These are phyloP conservation scores for Mycena albidolilacea DNA, from an alignment of 768 basidiomycete genomes.

Conservation along the genomic window DNA sequence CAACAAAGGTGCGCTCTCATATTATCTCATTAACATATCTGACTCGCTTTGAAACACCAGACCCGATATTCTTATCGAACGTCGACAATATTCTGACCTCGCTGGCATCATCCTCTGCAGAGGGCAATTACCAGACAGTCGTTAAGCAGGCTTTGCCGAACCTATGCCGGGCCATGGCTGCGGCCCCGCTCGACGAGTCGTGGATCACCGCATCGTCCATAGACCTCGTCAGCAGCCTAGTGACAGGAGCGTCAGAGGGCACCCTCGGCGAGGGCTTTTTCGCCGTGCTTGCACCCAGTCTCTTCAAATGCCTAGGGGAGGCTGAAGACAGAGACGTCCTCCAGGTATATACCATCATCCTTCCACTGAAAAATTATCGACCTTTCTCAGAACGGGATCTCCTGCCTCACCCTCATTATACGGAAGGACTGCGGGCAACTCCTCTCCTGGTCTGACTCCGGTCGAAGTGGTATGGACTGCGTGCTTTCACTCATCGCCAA, in stretches of 20 bases:
- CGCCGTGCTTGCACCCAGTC: constrained; percentile 75
- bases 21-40: constrained; percentile 2
- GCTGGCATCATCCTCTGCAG: constrained; percentile 72
- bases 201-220: constrained; percentile 87
- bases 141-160: constrained; percentile 81
- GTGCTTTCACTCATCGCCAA: constrained; percentile 84
- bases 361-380: neutral
- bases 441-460: constrained; percentile 79
- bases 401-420: constrained; percentile 85
- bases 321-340: constrained; percentile 91
- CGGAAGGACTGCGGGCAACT: constrained; percentile 91
- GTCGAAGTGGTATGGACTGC: constrained; percentile 82
- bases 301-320: constrained; percentile 77
- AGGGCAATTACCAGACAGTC: constrained; percentile 79
- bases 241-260: constrained; percentile 72
- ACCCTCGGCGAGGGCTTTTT: constrained; percentile 90
- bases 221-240: constrained; percentile 82
- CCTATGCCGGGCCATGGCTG: constrained; percentile 75
- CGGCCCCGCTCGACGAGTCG: constrained; percentile 72
- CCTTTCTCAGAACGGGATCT: constrained; percentile 79
- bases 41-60: constrained; percentile 48
- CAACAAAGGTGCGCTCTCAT: constrained; percentile 73
- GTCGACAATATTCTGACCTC: constrained; percentile 85
- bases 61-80: constrained; percentile 91
- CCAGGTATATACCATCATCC: constrained; percentile 63